These are phyloP conservation scores for Plectosphaerella sp. DNA, from an alignment of 2,329 filamentous ascomycete genomes.

Conservation along the genomic window DNA sequence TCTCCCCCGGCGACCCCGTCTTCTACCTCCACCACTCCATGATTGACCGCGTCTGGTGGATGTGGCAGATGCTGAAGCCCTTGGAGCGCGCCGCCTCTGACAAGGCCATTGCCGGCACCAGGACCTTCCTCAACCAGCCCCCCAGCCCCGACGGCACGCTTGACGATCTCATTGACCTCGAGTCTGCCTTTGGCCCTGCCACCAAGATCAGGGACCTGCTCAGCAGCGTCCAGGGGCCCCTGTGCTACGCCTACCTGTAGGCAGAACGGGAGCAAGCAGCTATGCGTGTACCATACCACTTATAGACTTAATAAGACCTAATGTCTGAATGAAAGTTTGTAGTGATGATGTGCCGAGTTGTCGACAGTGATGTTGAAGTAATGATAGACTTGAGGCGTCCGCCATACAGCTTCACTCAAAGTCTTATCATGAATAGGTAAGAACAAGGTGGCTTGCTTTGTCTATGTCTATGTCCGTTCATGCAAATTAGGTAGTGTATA, in stretches of 20 bases:
- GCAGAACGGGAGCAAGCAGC: too few relatives aligned
- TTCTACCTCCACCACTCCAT: conserved; percentile 25
- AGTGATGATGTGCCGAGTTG: too few relatives aligned
- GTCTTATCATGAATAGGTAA: too few relatives aligned
- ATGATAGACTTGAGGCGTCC: too few relatives aligned
- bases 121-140: conserved; percentile 17
- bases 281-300: too few relatives aligned
- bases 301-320: too few relatives aligned
- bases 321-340: too few relatives aligned
- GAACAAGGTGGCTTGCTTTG: too few relatives aligned
- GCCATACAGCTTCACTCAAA: too few relatives aligned
- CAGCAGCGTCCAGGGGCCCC: conserved; percentile 16
- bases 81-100: conserved; percentile 15
- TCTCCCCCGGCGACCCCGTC: conserved; percentile 24
- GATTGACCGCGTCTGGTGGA: conserved; percentile 20
- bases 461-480: too few relatives aligned
- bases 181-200: conserved; percentile 13
- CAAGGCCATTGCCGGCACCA: conserved; percentile 14
- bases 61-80: conserved; percentile 19
- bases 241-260: conserved; percentile 20
- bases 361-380: too few relatives aligned
- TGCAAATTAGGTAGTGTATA: too few relatives aligned
- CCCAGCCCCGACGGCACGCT: conserved; percentile 14
- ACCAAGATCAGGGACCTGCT: conserved; percentile 17
- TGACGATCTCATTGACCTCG: conserved; percentile 15